Evolutionary conservation across 2,329 filamentous ascomycete genomes (phyloP), one percentile per base, ranked within the genome.

Genomic region (Fusarium virguliforme): DNA sequence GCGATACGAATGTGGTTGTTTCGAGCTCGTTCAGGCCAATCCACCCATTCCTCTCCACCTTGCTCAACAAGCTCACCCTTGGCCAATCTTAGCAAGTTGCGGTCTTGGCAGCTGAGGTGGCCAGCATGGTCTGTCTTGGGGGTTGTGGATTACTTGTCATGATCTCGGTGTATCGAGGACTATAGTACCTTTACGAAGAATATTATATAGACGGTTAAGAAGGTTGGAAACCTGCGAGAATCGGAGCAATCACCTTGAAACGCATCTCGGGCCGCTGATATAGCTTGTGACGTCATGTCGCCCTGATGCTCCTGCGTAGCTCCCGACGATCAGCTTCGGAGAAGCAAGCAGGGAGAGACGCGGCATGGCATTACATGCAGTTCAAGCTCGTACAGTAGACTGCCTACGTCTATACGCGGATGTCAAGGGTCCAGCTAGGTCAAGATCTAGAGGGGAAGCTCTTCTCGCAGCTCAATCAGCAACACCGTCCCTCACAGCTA

Each of bases 201-300:
- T 6, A 24, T 13, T 10, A 15, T 57, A 15, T 13, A 34, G n/a
- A 34, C n/a, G n/a, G 28, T n/a, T 30, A 43, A 57, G 30, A 32
- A 41, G 9, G 24, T 34, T 18, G 15, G n/a, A 40, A 57, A 7
- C 40, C 10, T 22, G 9, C 10, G 54, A 54, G 35, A 28, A 28
- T 54, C 22, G 51, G 22, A 26, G 28, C 3, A 57, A 43, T 43
- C 35, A 56, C 7, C 13, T 26, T 43, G 55, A 34, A 58, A 43
- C 38, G 46, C 26, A 30, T 12, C 4, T 34, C 37, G 30, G 46
- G 46, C 26, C 46, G 18, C 38, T 34, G 51, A 54, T 50, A 58
- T 67, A 28, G 40, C 38, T 40, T 35, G 64, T 71, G 68, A 71
- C 68, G 68, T 71, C 68, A 71, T 71, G 26, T 62, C 22, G 12